A percentile compares a stretch with the other conserved stretches of the same genome.
phyloP scores from a whole-genome alignment of 2,329 filamentous ascomycete genomes.

The Diaporthe sp. region DNA sequence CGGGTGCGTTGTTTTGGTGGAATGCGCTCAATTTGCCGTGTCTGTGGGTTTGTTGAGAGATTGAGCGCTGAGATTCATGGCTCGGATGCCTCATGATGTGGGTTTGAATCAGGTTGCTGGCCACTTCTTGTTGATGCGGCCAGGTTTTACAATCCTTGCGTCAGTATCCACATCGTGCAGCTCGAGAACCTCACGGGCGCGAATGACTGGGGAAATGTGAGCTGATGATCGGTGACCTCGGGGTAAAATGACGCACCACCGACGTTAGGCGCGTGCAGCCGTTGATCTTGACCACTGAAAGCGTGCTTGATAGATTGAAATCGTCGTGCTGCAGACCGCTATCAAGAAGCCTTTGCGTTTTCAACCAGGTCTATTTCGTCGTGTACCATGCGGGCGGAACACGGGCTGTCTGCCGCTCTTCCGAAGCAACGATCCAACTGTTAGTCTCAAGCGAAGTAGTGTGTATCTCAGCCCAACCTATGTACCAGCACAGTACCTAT shows the following conservation, averaged over 20 bases:
- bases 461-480: too few species aligned
- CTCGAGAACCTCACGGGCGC: constrained; percentile 1
- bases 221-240: constrained; percentile 14
- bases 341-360: neutral
- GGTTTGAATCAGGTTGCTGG: neutral
- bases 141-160: constrained; percentile 26
- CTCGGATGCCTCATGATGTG: neutral
- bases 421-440: neutral
- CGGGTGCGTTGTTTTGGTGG: neutral
- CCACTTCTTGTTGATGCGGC: neutral
- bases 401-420: neutral
- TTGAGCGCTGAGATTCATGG: neutral
- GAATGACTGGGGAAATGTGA: constrained; percentile 4
- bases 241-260: constrained; percentile 21
- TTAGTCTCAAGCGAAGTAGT: too few species aligned
- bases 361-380: neutral
- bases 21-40: neutral
- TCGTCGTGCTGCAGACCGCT: neutral
- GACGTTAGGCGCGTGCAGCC: neutral
- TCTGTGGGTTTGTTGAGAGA: neutral
- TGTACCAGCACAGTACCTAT: too few species aligned
- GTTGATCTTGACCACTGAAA: neutral
- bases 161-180: constrained; percentile 21
- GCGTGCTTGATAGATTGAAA: neutral
- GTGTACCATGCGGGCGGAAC: neutral